A percentile compares a stretch with the other conserved stretches of the same genome.
Conservation (phyloP, 2,329 filamentous ascomycete species). For the Clarireedia hainanense region DNA sequence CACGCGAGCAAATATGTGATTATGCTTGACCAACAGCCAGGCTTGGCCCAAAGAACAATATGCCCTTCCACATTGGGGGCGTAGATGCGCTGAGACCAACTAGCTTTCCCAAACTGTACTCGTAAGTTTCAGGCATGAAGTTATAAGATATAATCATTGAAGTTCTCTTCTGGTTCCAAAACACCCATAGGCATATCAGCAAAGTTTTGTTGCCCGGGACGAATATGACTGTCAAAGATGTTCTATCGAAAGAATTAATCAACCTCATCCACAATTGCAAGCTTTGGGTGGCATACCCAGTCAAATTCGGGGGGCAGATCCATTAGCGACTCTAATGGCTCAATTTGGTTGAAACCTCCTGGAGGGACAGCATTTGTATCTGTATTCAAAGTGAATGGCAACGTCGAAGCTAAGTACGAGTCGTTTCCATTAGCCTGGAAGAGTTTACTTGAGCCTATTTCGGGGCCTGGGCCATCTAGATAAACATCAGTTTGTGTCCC, state of each 20-base stretch:
- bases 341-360: not conserved
- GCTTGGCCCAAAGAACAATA: too few species aligned
- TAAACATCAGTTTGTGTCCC: not conserved
- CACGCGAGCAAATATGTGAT: too few species aligned
- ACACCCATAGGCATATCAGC: not conserved
- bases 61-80: too few species aligned
- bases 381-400: not conserved
- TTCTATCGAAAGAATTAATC: not conserved
- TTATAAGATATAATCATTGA: not conserved
- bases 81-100: too few species aligned
- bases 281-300: not conserved
- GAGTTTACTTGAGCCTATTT: too few species aligned
- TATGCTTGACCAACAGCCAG: too few species aligned
- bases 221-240: not conserved
- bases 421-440: not conserved
- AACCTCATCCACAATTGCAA: not conserved
- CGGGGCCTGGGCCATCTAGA: not conserved
- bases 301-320: not conserved
- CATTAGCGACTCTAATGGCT: not conserved
- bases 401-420: not conserved
- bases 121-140: too few species aligned
- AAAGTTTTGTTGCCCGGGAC: not conserved
- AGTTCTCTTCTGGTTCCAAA: not conserved
- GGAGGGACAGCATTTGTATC: not conserved
- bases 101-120: too few species aligned